Percentiles rank a stretch among this genome's conserved stretches.
Conservation (phyloP, 257 asterid genomes). For the Gynochthodes officinalis region DNA sequence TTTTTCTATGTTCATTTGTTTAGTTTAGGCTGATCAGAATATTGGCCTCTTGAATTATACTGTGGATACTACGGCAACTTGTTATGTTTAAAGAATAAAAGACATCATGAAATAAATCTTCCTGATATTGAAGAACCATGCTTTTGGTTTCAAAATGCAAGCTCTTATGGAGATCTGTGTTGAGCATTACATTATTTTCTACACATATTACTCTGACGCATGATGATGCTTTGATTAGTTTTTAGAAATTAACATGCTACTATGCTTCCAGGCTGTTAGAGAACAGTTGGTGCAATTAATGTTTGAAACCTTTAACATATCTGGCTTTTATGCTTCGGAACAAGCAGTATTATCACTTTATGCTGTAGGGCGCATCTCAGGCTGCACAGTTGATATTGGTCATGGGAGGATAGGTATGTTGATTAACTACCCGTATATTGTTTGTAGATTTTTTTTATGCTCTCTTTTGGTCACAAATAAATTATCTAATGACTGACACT, state of each 20-base stretch:
- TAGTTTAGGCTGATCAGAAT: not conserved
- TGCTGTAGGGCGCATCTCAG: constrained; percentile 94
- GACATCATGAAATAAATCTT: not conserved
- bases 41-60: not conserved
- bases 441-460: not conserved
- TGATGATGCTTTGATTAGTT: not conserved
- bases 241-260: not conserved
- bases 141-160: not conserved
- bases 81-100: not conserved
- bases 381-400: constrained; percentile 88
- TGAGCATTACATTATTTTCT: not conserved
- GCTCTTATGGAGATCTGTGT: not conserved
- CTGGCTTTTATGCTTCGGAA: constrained; percentile 93
- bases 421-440: not conserved
- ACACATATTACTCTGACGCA: not conserved
- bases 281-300: constrained; percentile 93
- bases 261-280: constrained; percentile 62
- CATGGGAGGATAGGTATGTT: constrained; percentile 82
- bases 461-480: not conserved
- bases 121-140: not conserved
- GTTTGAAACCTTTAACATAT: constrained; percentile 90
- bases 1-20: not conserved
- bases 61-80: not conserved
- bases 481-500: not conserved
- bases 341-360: constrained; percentile 93